Evolutionary conservation across 1,284 basidiomycete species (phyloP).

Genomic region (Crepidotus sp.): DNA sequence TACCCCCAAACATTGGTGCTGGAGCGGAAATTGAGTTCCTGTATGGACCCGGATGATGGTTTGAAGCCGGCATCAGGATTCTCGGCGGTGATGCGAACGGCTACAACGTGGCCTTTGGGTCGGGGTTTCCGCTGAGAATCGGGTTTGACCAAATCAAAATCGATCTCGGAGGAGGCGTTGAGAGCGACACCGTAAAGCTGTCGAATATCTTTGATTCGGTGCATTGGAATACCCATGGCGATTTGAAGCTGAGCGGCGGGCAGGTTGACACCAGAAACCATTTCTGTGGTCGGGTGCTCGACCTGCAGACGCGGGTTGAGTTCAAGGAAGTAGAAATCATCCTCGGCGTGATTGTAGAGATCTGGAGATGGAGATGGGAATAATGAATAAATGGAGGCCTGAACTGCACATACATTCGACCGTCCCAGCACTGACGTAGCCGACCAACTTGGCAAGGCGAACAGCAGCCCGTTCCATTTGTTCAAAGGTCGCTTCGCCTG

Average conservation of each 20-base stretch:
- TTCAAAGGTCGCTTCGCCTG: conserved; percentile 83
- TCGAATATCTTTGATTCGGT: conserved; percentile 94
- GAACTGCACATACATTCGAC: conserved; percentile 77
- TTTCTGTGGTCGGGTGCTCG: conserved; percentile 98
- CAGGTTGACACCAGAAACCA: conserved; percentile 98
- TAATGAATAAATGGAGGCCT: background rate
- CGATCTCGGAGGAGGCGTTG: conserved; percentile 82
- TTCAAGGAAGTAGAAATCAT: conserved; percentile 96
- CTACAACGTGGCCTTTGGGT: conserved; percentile 98
- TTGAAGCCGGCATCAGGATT: conserved; percentile 99
- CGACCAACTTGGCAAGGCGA: conserved; percentile 93
- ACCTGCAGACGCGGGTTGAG: conserved; percentile 99
- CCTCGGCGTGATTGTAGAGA: conserved; percentile 91
- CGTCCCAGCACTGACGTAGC: conserved; percentile 98
- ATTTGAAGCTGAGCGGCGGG: conserved; percentile 97
- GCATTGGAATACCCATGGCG: conserved; percentile 96
- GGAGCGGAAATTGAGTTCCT: conserved; percentile 99
- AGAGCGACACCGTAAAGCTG: conserved; percentile 92
- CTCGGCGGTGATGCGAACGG: conserved; percentile 98
- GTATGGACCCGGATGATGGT: conserved; percentile 92
- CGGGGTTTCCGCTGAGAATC: conserved; percentile 92
- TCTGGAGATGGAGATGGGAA: conserved; percentile 37
- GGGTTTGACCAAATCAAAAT: conserved; percentile 92
- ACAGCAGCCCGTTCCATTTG: conserved; percentile 99
- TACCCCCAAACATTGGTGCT: conserved; percentile 99